Conservation (phyloP, 352 stramenopile species). For the Thraustochytrium striatum region DNA sequence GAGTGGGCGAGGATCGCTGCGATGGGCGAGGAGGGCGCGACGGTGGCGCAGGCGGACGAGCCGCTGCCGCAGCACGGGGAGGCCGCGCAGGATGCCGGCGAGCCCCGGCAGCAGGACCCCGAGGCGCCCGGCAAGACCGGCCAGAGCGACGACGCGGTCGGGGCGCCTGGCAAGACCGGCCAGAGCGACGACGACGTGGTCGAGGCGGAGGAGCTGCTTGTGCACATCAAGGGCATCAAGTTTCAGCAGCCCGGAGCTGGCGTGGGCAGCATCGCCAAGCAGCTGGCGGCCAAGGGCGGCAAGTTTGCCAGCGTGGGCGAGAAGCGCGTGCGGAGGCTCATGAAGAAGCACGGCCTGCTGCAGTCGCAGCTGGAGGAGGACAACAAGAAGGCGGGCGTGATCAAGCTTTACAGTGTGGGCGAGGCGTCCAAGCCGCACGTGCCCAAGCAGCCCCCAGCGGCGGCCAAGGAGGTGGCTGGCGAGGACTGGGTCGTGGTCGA, state of each 20-base stretch:
- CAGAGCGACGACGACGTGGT: not conserved
- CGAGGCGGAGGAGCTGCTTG: constrained; percentile 24
- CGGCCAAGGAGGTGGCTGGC: not conserved
- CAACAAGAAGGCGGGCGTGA: constrained; percentile 4
- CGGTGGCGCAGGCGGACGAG: too few relatives aligned
- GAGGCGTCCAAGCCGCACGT: constrained; percentile 33
- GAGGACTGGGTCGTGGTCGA: not conserved
- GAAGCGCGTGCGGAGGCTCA: not conserved
- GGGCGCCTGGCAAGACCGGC: not conserved
- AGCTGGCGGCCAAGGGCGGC: constrained; percentile 1
- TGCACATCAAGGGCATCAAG: constrained; percentile 48
- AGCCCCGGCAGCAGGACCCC: too few relatives aligned
- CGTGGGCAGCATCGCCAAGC: not conserved
- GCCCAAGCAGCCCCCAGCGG: not conserved
- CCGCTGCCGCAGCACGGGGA: too few relatives aligned
- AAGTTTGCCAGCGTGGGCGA: not conserved
- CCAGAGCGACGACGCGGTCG: too few relatives aligned
- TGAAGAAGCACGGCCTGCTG: constrained; percentile 39
- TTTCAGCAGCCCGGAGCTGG: constrained; percentile 26
- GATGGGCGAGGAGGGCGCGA: too few relatives aligned
- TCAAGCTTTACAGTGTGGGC: constrained; percentile 31
- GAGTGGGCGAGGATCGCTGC: too few relatives aligned
- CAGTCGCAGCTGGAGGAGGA: constrained; percentile 31
- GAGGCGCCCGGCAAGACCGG: too few relatives aligned
- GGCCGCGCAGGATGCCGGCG: too few relatives aligned